Base-by-base conservation (phyloP, 768 basidiomycete genomes). In the Suillus bovinus region DNA sequence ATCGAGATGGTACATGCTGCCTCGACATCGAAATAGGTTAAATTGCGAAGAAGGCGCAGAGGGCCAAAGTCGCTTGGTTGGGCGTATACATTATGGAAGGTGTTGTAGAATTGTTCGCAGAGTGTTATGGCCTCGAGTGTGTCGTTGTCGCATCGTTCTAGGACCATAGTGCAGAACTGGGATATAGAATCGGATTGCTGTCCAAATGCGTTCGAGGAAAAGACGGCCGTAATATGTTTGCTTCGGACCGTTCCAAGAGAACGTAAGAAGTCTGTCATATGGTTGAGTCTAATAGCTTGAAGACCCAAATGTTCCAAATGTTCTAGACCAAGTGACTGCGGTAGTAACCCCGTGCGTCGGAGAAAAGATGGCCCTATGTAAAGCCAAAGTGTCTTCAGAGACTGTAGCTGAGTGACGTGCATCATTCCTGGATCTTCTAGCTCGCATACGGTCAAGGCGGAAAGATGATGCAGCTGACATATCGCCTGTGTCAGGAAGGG, bases 1-100 rank as follows among this genome's bases (percentile, higher is more conserved):
- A 72, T 9, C 60, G 50, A 27, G 68, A 58, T 0, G 61, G 34
- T 14, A 63, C 58, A 16, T 56, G 11, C 71, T 67, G 4, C 68
- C 71, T 8, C 73, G 41, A 14, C 46, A 60, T 5, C 66, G 36
- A 16, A 27, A 24, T 20, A 38, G 3, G 39, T 39, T 29, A 56
- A 20, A 39, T 56, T 29, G 38, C 24, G 24, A 56, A 56, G 17
- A 29, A 27, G 55, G 17, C 24, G 36, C 24, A 56, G 36, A 20
- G 38, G 38, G 27, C 10, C 3, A 20, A 56, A 36, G 24, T 36
- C 16, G 9, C 36, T 10, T 17, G 34, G 36, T 55, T 38, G 22
- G 22, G 16, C 54, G 24, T 8, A 24, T 55, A 38, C 13, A 55
- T 24, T 34, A 20, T 31, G 29, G 11, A 52, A 52, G 20, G 29